Conservation (phyloP, 2,329 filamentous ascomycete genomes). For the Phialophora tarda region DNA sequence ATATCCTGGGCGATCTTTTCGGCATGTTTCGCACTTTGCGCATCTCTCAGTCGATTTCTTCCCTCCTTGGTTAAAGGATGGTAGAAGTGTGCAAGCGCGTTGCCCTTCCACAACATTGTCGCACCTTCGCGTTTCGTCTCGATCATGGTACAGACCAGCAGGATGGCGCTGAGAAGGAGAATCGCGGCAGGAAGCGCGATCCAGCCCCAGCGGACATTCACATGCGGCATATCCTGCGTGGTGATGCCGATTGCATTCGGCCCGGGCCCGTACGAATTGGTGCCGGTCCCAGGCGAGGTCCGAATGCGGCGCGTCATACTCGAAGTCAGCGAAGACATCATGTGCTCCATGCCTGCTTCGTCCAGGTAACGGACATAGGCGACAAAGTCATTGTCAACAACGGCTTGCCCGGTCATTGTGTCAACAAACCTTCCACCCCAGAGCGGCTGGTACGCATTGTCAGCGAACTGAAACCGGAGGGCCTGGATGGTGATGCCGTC, state of each 20-base stretch:
- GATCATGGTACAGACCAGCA: constrained; percentile 12
- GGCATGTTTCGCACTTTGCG: neutral
- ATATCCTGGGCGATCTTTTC: constrained; percentile 9
- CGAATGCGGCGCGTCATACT: constrained; percentile 8
- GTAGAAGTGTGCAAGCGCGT: constrained; percentile 13
- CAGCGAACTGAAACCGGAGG: neutral
- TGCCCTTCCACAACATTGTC: constrained; percentile 23
- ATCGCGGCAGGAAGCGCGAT: constrained; percentile 17
- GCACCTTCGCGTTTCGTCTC: neutral
- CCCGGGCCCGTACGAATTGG: constrained; percentile 1
- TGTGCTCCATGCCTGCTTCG: constrained; percentile 4
- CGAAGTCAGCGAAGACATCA: constrained; percentile 7
- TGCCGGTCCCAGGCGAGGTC: neutral
- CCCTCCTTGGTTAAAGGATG: constrained; percentile 11
- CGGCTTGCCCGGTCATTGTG: neutral
- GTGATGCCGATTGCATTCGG: constrained; percentile 2
- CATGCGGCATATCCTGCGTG: constrained; percentile 14
- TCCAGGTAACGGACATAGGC: constrained; percentile 6
- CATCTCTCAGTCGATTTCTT: constrained; percentile 3
- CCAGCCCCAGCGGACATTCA: constrained; percentile 25
- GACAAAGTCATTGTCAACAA: constrained; percentile 4
- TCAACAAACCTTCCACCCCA: constrained; percentile 8
- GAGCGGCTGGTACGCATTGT: neutral
- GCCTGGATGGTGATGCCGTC: constrained; percentile 4
- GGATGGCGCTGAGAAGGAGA: constrained; percentile 7